These are phyloP conservation scores for Dothistroma septosporum DNA, from an alignment of 2,329 filamentous ascomycete species.

Conservation along the genomic window DNA sequence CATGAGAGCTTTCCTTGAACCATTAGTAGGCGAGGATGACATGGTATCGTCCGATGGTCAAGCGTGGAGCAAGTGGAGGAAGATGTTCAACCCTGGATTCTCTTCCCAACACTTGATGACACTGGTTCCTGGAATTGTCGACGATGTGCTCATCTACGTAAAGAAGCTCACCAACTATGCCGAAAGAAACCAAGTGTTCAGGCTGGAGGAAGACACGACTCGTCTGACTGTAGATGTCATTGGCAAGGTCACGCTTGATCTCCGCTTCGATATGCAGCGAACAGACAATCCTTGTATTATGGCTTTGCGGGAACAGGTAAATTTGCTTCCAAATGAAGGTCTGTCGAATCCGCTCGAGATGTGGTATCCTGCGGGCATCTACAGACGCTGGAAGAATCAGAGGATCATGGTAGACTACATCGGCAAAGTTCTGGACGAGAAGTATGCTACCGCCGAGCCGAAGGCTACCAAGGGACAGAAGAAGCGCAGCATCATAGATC, in stretches of 20 bases:
- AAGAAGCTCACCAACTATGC: constrained; percentile 36
- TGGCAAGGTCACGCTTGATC: constrained; percentile 38
- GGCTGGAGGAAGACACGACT: constrained; percentile 39
- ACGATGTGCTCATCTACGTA: constrained; percentile 33
- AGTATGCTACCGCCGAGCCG: constrained; percentile 29
- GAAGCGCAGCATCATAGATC: constrained; percentile 28
- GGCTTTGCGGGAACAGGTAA: constrained; percentile 35
- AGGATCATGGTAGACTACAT: constrained; percentile 22
- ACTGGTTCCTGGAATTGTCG: constrained; percentile 38
- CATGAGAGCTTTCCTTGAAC: constrained; percentile 13
- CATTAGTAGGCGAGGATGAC: constrained; percentile 22
- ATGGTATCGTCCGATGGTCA: constrained; percentile 36
- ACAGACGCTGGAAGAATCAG: constrained; percentile 23
- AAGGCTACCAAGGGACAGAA: constrained; percentile 25
- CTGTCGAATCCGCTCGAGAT: constrained; percentile 13
- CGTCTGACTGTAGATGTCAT: constrained; percentile 43
- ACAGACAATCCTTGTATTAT: constrained; percentile 36
- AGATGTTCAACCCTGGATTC: constrained; percentile 44
- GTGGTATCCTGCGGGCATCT: constrained; percentile 22
- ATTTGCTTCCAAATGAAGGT: constrained; percentile 20
- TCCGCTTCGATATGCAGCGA: constrained; percentile 37
- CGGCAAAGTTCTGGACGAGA: constrained; percentile 32
- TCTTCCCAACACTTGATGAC: constrained; percentile 37
- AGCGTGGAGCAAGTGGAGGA: constrained; percentile 43
- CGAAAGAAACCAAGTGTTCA: constrained; percentile 37